These are phyloP conservation scores for Petasospora fabianii DNA, from an alignment of 1,139 yeast genomes.

Conservation along the genomic window DNA sequence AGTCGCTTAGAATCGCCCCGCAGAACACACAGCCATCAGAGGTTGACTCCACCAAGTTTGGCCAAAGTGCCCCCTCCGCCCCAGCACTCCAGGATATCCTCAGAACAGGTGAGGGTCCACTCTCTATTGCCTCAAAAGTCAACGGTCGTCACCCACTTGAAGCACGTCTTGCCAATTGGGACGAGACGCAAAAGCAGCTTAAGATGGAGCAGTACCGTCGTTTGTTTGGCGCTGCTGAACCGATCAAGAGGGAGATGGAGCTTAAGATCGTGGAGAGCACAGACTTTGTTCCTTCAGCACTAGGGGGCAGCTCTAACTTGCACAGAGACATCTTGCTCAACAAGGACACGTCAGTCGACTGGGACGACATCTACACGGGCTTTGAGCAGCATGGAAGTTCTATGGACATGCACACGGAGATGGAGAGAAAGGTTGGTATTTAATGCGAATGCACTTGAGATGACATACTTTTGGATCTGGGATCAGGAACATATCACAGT, in stretches of 20 bases:
- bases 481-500: too few relatives aligned
- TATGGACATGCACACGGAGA: constrained; percentile 14
- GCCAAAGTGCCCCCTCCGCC: constrained; percentile 54
- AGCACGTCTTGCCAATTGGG: constrained; percentile 73
- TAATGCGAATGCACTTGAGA: background rate
- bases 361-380: constrained; percentile 85
- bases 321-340: constrained; percentile 78
- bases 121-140: constrained; percentile 60
- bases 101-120: constrained; percentile 56
- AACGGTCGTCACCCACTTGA: constrained; percentile 90
- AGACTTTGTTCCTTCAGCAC: constrained; percentile 64
- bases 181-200: constrained; percentile 64
- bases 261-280: constrained; percentile 67
- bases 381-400: constrained; percentile 6
- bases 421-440: constrained; percentile 14
- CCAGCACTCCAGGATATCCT: constrained; percentile 60
- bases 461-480: background rate
- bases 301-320: constrained; percentile 51
- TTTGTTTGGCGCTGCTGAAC: constrained; percentile 90
- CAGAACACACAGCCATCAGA: constrained; percentile 38
- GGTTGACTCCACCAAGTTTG: constrained; percentile 47
- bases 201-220: constrained; percentile 78
- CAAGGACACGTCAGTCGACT: constrained; percentile 72
- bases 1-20: constrained; percentile 46
- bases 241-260: constrained; percentile 88